A percentile compares a stretch with the other conserved stretches of the same genome.
These are phyloP conservation scores for Debaryomyces prosopidis DNA, from an alignment of 805 yeast species.

Conservation along the genomic window DNA sequence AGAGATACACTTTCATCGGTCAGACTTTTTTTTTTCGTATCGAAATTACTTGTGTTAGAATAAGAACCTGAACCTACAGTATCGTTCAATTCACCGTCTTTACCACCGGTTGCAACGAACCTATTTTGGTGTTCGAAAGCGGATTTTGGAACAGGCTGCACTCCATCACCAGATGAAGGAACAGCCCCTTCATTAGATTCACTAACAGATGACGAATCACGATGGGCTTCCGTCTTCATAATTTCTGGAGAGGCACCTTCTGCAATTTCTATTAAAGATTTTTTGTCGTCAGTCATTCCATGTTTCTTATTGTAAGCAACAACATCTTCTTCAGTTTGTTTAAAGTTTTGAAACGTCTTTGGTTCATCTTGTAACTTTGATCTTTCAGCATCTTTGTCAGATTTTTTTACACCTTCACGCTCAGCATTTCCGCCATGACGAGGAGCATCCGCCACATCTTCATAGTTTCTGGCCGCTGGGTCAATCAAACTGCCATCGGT, in stretches of 20 bases:
- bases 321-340: slow-evolving; percentile 18
- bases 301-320: slow-evolving; percentile 28
- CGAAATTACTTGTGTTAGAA: background rate
- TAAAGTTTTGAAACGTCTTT: slow-evolving; percentile 7
- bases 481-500: slow-evolving; percentile 12
- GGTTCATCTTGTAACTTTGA: background rate
- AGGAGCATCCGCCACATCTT: slow-evolving; percentile 14
- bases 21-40: background rate
- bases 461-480: slow-evolving; percentile 16
- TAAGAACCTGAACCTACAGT: too few relatives aligned
- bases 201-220: slow-evolving; percentile 4
- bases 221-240: slow-evolving; percentile 14
- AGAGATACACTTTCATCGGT: background rate
- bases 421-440: slow-evolving; percentile 4
- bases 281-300: slow-evolving; percentile 19
- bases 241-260: slow-evolving; percentile 16
- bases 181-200: background rate
- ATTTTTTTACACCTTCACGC: slow-evolving; percentile 1
- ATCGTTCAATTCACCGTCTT: slow-evolving; percentile 6
- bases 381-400: slow-evolving; percentile 8
- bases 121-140: slow-evolving; percentile 10
- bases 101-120: slow-evolving; percentile 16
- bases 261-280: slow-evolving; percentile 29
- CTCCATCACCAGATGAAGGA: slow-evolving; percentile 6
- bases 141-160: slow-evolving; percentile 13